Evolutionary conservation across 2,329 filamentous ascomycete species (phyloP).

Genomic region (Aspergillus sp.): DNA sequence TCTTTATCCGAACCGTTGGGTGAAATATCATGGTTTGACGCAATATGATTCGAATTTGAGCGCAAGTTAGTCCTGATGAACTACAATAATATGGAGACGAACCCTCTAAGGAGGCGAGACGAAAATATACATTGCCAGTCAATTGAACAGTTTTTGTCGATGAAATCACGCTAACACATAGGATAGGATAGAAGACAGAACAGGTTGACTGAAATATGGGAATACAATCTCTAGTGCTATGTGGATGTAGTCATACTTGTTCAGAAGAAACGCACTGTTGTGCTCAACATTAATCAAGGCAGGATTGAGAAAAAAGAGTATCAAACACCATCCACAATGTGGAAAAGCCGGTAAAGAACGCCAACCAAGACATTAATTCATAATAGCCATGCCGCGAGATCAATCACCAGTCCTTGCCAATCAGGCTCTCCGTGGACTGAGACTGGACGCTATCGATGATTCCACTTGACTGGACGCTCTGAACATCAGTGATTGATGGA

Average conservation of each 20-base stretch:
- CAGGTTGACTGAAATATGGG: too few relatives aligned
- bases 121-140: background rate
- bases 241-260: background rate
- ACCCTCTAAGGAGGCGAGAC: background rate
- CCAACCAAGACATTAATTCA: conserved; percentile 1
- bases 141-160: too few relatives aligned
- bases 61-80: background rate
- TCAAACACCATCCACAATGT: background rate
- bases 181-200: background rate
- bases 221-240: too few relatives aligned
- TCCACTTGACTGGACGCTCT: conserved; percentile 36
- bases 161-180: background rate
- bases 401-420: conserved; percentile 21
- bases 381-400: background rate
- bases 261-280: background rate
- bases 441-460: conserved; percentile 27
- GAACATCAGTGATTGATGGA: conserved; percentile 31
- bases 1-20: background rate
- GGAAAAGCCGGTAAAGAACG: background rate
- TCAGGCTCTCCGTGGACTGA: conserved; percentile 19
- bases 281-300: background rate
- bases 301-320: background rate
- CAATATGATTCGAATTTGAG: background rate
- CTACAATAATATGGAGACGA: background rate
- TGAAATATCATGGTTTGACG: background rate